These are phyloP conservation scores for Orychophragmus violaceus DNA, from an alignment of 345 rosid genomes.

Conservation along the genomic window DNA sequence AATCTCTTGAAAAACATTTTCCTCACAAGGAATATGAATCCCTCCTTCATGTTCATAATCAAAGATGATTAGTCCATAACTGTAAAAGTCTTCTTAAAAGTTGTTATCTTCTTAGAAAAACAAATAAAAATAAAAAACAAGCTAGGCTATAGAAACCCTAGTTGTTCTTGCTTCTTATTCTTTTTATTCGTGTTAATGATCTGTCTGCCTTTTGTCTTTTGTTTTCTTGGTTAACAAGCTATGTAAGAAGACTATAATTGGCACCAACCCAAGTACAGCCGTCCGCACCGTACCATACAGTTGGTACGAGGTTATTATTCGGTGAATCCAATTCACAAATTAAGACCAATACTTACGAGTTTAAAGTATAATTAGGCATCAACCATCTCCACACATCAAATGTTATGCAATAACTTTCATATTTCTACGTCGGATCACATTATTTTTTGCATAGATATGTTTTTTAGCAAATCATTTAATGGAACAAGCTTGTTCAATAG, in stretches of 20 bases:
- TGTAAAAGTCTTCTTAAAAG: neutral
- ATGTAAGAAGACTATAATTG: slow-evolving; percentile 18
- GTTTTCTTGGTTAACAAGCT: slow-evolving; percentile 15
- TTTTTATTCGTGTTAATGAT: neutral
- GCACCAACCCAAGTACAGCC: neutral
- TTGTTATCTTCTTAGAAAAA: slow-evolving; percentile 8
- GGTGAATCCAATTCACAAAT: slow-evolving; percentile 19
- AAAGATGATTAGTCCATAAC: slow-evolving; percentile 18
- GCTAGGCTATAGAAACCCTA: slow-evolving; percentile 23
- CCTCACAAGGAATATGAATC: slow-evolving; percentile 56
- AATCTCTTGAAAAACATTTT: slow-evolving; percentile 45
- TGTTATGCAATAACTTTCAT: neutral
- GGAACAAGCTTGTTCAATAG: slow-evolving; percentile 35
- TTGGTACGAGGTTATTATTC: slow-evolving; percentile 15
- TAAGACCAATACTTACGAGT: slow-evolving; percentile 18
- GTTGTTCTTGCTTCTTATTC: slow-evolving; percentile 18
- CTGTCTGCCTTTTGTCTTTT: slow-evolving; percentile 8
- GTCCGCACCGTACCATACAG: slow-evolving; percentile 32
- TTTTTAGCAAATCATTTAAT: neutral
- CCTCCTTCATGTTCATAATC: slow-evolving; percentile 55
- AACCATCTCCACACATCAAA: neutral
- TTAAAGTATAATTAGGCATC: slow-evolving; percentile 12
- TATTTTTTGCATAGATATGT: neutral
- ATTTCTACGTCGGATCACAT: neutral
- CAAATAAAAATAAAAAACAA: slow-evolving; percentile 13